Evolutionary conservation across 2,329 filamentous ascomycete genomes (phyloP).

Genomic region (Aplosporella prunicola): DNA sequence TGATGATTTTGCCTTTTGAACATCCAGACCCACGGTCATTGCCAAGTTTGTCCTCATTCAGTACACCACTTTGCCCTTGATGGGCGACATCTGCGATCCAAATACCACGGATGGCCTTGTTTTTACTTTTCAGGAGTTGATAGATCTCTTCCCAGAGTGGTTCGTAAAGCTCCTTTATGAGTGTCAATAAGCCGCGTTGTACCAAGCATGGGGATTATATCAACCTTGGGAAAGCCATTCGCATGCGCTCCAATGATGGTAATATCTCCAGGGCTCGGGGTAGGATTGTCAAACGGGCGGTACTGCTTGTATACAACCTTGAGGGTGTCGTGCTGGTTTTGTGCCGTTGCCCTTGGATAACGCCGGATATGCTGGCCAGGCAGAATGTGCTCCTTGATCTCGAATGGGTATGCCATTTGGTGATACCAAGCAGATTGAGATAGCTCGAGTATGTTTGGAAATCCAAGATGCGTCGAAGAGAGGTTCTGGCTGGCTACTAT

Average conservation of each 20-base stretch:
- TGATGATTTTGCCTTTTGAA: not conserved
- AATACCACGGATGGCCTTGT: slow-evolving; percentile 66
- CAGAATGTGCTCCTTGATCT: slow-evolving; percentile 60
- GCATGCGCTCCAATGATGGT: slow-evolving; percentile 83
- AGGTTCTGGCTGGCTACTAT: slow-evolving; percentile 40
- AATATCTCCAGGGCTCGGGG: slow-evolving; percentile 63
- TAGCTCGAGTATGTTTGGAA: too few relatives aligned
- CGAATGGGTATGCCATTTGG: slow-evolving; percentile 42
- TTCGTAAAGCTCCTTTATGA: slow-evolving; percentile 71
- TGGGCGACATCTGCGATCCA: slow-evolving; percentile 88
- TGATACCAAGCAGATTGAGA: too few relatives aligned
- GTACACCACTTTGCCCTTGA: slow-evolving; percentile 66
- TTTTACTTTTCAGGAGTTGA: slow-evolving; percentile 44
- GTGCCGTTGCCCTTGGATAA: slow-evolving; percentile 62
- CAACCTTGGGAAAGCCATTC: slow-evolving; percentile 90
- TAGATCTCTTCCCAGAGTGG: slow-evolving; percentile 81
- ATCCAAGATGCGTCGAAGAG: too few relatives aligned
- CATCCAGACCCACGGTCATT: slow-evolving; percentile 63
- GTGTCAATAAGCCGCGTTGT: slow-evolving; percentile 10
- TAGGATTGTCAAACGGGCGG: slow-evolving; percentile 59
- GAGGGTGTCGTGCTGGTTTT: slow-evolving; percentile 65
- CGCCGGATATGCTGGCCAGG: slow-evolving; percentile 72
- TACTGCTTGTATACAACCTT: slow-evolving; percentile 80
- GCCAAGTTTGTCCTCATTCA: slow-evolving; percentile 69
- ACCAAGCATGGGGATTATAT: slow-evolving; percentile 1